Evolutionary conservation across 805 yeast species (phyloP), one percentile per base, ranked within the genome.

Genomic region (Ogataea minuta): DNA sequence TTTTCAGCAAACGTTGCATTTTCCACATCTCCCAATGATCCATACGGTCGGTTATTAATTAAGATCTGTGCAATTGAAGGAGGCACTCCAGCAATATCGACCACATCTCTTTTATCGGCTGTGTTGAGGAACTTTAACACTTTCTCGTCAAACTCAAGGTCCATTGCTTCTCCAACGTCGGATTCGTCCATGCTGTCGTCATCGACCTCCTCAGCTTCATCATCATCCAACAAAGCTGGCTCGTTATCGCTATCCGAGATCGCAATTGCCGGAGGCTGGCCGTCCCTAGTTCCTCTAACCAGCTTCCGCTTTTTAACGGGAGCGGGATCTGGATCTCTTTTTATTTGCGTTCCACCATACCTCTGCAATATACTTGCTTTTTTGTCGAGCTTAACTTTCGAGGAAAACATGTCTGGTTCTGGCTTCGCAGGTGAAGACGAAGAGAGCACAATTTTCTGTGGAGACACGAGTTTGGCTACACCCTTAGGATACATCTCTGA

Each of bases 111-210:
- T 2, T 67, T 69, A 11, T 84, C 76, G 1, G 95, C 91, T 9
- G 77, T 74, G 61, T 93, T 93, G 47, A 91, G 69, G 51, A 93
- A 89, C 31, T 79, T 76, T 32, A 90, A 64, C 17, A 88, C 76
- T 43, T 86, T 79, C 11, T 69, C 69, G 52, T 83, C 90, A 47
- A 83, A 79, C 48, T 64, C 62, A 19, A 45, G 25, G 28, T 45
- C 50, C 2, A 42, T 42, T 16, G 56, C 55, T 32, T 62, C 67
- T 29, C 56, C 62, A 27, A 56, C 66, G 15, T 57, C 62, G 13
- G 62, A 62, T 9, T 50, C 61, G 53, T 34, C 47, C 4, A 57
- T 60, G 14, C 48, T 55, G 23, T 59, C 63, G 36, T 65, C 68
- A 26, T 60, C 71, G 15, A 34, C 42, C 15, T 39, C 48, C 7